Percentiles rank a stretch among this genome's conserved stretches.
These are phyloP conservation scores for Penicillium sp. DNA, from an alignment of 2,329 filamentous ascomycete species.

Conservation along the genomic window DNA sequence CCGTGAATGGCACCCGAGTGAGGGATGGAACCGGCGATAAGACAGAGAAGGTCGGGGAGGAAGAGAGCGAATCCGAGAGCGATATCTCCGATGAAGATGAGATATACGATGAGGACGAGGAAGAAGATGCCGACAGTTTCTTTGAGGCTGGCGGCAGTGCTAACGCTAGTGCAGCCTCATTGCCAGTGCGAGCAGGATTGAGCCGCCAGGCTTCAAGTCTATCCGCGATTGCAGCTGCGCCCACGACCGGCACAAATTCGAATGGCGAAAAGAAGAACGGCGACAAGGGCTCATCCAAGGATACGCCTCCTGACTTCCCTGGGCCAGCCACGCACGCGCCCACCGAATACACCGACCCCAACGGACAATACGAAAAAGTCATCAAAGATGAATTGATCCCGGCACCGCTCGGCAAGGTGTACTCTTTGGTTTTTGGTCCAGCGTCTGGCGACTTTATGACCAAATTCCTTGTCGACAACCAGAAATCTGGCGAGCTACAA, in stretches of 20 bases:
- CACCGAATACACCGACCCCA: conserved; percentile 79
- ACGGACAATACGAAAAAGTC: conserved; percentile 77
- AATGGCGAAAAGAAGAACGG: conserved; percentile 44
- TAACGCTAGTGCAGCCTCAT: conserved; percentile 52
- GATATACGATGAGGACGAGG: conserved; percentile 53
- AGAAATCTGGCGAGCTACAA: conserved; percentile 84
- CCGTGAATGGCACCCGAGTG: conserved; percentile 80
- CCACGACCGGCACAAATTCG: conserved; percentile 38
- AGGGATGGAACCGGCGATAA: conserved; percentile 83
- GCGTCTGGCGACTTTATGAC: conserved; percentile 77
- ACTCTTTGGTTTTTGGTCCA: conserved; percentile 81
- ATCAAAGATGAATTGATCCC: conserved; percentile 82
- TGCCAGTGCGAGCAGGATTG: conserved; percentile 51
- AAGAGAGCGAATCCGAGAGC: conserved; percentile 68
- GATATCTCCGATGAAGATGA: conserved; percentile 75
- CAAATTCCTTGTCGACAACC: conserved; percentile 80
- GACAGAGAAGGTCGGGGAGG: conserved; percentile 71
- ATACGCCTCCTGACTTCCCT: conserved; percentile 64
- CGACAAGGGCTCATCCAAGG: conserved; percentile 49
- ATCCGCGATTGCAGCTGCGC: conserved; percentile 33
- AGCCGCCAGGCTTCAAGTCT: conserved; percentile 69
- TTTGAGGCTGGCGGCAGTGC: conserved; percentile 56
- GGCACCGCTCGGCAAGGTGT: conserved; percentile 88
- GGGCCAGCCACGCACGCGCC: conserved; percentile 78
- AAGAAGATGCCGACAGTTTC: conserved; percentile 59